Conservation (phyloP, 129 eudicot species). For the Oenanthe sinensis region DNA sequence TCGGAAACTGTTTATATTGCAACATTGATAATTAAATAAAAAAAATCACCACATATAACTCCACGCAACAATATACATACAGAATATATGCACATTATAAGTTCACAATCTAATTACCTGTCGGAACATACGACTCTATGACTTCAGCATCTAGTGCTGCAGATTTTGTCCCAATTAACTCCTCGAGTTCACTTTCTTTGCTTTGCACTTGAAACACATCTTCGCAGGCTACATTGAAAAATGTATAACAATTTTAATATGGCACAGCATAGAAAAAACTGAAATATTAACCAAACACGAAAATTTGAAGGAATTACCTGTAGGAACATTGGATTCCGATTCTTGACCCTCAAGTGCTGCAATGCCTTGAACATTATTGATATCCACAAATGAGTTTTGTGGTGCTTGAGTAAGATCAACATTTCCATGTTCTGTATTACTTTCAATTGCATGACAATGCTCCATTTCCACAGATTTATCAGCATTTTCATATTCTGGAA, state of each 20-base stretch:
- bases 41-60: neutral
- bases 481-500: constrained; percentile 8
- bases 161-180: neutral
- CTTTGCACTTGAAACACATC: constrained; percentile 24
- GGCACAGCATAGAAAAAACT: neutral
- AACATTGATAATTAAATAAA: neutral
- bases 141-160: neutral
- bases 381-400: constrained; percentile 18
- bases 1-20: constrained; percentile 28
- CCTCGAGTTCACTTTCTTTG: constrained; percentile 42
- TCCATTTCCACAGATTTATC: constrained; percentile 18
- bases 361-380: constrained; percentile 23
- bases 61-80: neutral
- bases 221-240: constrained; percentile 21
- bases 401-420: constrained; percentile 13
- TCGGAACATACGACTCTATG: neutral
- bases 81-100: neutral
- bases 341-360: constrained; percentile 25
- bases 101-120: constrained; percentile 2
- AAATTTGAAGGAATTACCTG: constrained; percentile 24
- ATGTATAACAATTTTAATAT: neutral
- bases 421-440: constrained; percentile 17
- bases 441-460: constrained; percentile 41
- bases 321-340: constrained; percentile 21
- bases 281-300: neutral